Evolutionary conservation across 495 filamentous ascomycete species (phyloP).

Genomic region (Cercophora newfieldiana): DNA sequence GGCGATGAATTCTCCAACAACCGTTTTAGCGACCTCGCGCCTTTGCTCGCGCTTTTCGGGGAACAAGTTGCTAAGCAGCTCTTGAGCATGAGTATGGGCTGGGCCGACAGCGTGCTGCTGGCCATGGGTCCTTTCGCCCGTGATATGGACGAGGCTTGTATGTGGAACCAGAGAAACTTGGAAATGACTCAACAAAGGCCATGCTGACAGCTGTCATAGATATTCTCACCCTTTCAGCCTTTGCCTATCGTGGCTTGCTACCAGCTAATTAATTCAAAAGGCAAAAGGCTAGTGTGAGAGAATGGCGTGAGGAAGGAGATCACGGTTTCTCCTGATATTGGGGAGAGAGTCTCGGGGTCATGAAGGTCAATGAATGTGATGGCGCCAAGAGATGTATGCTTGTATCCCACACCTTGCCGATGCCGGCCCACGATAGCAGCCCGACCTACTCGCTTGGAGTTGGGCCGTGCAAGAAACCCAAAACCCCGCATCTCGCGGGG

Average conservation of each 20-base stretch:
- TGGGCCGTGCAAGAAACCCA: not conserved
- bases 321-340: too few relatives aligned
- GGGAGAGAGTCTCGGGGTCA: too few relatives aligned
- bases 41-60: not conserved
- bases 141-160: too few relatives aligned
- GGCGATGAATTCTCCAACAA: constrained; percentile 16
- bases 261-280: too few relatives aligned
- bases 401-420: not conserved
- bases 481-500: not conserved
- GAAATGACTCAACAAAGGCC: too few relatives aligned
- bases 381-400: not conserved
- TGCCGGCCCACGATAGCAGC: not conserved
- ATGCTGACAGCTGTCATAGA: too few relatives aligned
- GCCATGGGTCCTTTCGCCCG: not conserved
- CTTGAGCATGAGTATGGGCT: not conserved
- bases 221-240: too few relatives aligned
- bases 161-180: too few relatives aligned
- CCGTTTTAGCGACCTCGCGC: constrained; percentile 14
- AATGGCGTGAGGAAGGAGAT: too few relatives aligned
- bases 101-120: not conserved
- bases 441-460: not conserved
- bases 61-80: not conserved
- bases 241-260: too few relatives aligned
- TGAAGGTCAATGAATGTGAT: too few relatives aligned
- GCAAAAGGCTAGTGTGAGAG: too few relatives aligned